Evolutionary conservation across 805 yeast species (phyloP), one percentile per base, ranked within the genome.

Genomic region (Kodamaea jinghongensis): DNA sequence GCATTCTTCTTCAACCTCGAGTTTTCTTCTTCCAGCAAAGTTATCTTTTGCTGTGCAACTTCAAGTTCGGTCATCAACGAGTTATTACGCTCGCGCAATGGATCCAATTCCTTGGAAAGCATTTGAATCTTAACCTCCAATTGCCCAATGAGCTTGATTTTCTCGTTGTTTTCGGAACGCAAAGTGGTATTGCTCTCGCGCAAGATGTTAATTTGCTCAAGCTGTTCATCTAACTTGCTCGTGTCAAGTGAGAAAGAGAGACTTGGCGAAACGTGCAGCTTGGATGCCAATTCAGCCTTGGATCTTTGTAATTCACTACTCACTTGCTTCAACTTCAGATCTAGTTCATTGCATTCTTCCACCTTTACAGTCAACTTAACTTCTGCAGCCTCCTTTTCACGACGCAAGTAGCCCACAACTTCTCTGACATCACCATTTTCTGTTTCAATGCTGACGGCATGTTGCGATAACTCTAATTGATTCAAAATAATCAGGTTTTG

Each of bases 321-420:
- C 2, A 73, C 58, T 38, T 67, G 61, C 1, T 68, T 68, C 30
- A 83, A 63, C 28, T 72, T 71, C 43, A 76, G 77, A 45, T 76
- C 72, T 20, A 80, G 60, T 28, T 76, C 65, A 27, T 65, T 68
- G 41, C 73, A 71, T 49, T 85, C 93, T 42, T 79, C 76, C 8
- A 61, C 55, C 15, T 58, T 46, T 7, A 49, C 44, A 1, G 45
- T 14, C 3, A 52, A 63, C 49, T 81, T 84, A 6, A 79, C 73
- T 34, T 79, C 82, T 1, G 81, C 70, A 4, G 81, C 67, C 46
- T 88, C 95, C 51, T 82, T 84, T 48, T 86, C 95, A 45, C 83
- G 78, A 33, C 90, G 81, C 42, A 88, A 64, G 50, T 75, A 81
- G 1, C 71, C 55, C 26, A 88, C 63, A 17, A 87, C 71, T 46